phyloP scores from a whole-genome alignment of 352 stramenopile species.

The Pythium dissimile region DNA sequence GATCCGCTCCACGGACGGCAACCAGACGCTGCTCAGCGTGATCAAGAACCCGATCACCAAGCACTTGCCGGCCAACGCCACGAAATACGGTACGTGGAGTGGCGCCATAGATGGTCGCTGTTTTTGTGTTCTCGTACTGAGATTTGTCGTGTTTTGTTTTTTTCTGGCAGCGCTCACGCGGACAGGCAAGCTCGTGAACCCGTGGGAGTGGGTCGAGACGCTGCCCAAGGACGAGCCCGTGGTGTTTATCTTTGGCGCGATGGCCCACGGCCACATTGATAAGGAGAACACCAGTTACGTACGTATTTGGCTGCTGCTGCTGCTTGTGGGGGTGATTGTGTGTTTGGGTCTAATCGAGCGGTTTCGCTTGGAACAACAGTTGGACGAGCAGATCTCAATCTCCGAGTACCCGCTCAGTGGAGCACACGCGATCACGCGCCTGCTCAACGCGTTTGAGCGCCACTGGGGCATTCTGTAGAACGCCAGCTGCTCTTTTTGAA shows the following conservation, averaged over 20 bases:
- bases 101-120: too few species aligned
- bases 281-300: conserved; percentile 97
- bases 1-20: conserved; percentile 97
- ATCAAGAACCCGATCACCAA: conserved; percentile 99
- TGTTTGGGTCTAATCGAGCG: conserved; percentile 4
- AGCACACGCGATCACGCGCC: conserved; percentile 94
- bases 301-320: conserved; percentile 18
- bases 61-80: conserved; percentile 94
- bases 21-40: conserved; percentile 97
- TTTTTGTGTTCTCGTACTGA: neutral
- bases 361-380: conserved; percentile 8
- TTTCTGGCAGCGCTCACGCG: conserved; percentile 91
- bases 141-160: neutral
- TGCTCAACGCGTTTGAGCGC: conserved; percentile 97
- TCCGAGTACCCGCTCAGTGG: conserved; percentile 98
- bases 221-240: conserved; percentile 91
- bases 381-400: conserved; percentile 97
- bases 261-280: conserved; percentile 95
- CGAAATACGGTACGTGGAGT: conserved; percentile 85
- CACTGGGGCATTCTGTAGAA: conserved; percentile 98
- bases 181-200: conserved; percentile 93
- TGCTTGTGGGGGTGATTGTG: neutral
- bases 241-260: conserved; percentile 98
- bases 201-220: conserved; percentile 91
- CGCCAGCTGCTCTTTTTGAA: too few species aligned